These are phyloP conservation scores for Cryptomeria japonica DNA, from an alignment of 75 land plant species.

Conservation along the genomic window DNA sequence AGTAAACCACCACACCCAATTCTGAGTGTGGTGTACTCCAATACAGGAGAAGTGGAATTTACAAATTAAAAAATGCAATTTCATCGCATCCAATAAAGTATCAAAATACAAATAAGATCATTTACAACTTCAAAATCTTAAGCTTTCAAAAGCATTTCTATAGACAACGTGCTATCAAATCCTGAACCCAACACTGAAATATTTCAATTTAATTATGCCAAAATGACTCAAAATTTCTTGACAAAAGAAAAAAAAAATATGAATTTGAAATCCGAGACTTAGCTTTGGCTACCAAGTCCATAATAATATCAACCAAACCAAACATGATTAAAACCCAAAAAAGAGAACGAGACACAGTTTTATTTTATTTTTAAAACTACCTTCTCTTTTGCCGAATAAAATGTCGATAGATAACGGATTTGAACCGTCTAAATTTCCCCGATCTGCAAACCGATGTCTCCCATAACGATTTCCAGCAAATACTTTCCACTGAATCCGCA, in stretches of 20 bases:
- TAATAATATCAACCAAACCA: too few relatives aligned
- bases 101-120: neutral
- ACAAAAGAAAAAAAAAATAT: neutral
- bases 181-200: neutral
- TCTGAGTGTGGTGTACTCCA: neutral
- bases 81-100: neutral
- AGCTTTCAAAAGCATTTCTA: neutral
- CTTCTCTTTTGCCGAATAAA: neutral
- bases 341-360: neutral
- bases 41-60: neutral
- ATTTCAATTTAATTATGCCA: neutral
- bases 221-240: neutral
- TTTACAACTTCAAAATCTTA: neutral
- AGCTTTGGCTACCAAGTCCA: too few relatives aligned
- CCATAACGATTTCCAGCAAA: too few relatives aligned
- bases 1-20: neutral
- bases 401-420: neutral
- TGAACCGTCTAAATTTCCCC: neutral
- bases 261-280: neutral
- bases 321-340: neutral
- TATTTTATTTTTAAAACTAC: neutral
- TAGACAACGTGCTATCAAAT: neutral
- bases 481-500: too few relatives aligned
- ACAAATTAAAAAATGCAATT: neutral
- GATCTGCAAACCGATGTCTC: neutral